Base-by-base conservation (phyloP, 805 yeast genomes). In the Debaryomyces hansenii region DNA sequence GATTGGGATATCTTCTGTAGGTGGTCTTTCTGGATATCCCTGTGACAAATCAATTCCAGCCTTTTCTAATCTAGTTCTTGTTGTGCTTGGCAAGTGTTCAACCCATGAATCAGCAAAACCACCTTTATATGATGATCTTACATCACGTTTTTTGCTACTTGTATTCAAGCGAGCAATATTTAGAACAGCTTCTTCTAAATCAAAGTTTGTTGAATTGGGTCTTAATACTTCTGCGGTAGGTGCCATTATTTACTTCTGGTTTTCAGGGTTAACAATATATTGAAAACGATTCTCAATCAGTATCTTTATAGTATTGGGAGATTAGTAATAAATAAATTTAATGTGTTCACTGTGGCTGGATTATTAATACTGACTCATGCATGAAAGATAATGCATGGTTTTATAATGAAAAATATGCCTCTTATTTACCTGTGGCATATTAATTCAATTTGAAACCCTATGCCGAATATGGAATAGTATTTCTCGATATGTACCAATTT, bases 21-120 rank as follows among this genome's bases (percentile, higher is more conserved):
- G 43, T 9, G 67, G 67, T 31, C 51, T 43, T n/a, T 41, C 46
- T 10, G 67, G 67, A 41, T 64, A 64, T 7, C 69, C 67, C 5
- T 51, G 42, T 11, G 63, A 56, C 14, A 63, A 48, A 42, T 64
- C 69, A 44, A 63, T 56, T 4, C 54, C 56, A 40, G 56, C 53
- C 45, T 52, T 62, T 14, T 56, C 62, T 35, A 55, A 59, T 48
- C 69, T 56, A 8, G 46, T 46, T 46, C 54, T 52, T 7, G 67
- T 44, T 10, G 61, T 4, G 39, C 43, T 53, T 6, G 69, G 67
- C 31, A 62, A 48, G 32, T 46, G 39, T 20, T 60, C 60, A 8
- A 52, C 38, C 57, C 53, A 50, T 8, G 51, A 44, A 29, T 42
- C 52, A 3, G 38, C n/a, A 36, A 47, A 47, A 7, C 46, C 46